A percentile compares a stretch with the other conserved stretches of the same genome.
phyloP scores from a whole-genome alignment of 768 basidiomycete genomes.

The Pleurotus pulmonarius region DNA sequence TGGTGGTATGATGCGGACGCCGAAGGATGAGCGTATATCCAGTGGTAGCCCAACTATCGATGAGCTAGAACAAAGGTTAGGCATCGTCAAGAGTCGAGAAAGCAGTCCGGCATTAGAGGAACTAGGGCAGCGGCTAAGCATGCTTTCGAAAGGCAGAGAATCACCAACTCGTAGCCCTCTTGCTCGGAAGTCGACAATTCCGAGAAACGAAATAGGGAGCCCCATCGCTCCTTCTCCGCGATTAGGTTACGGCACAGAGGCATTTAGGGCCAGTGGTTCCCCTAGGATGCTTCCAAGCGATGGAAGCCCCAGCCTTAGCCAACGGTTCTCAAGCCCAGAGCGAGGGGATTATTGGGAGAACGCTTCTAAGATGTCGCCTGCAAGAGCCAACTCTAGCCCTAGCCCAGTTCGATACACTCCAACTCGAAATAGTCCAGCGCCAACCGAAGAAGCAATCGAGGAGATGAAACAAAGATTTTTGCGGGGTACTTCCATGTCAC shows the following conservation, averaged over 20 bases:
- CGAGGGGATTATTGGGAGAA: constrained; percentile 10
- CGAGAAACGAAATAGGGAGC: not conserved
- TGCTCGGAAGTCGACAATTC: not conserved
- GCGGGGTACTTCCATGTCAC: constrained; percentile 23
- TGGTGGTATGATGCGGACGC: constrained; percentile 39
- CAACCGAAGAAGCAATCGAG: constrained; percentile 50
- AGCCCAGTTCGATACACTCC: constrained; percentile 21
- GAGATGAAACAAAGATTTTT: constrained; percentile 63
- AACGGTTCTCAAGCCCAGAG: constrained; percentile 22
- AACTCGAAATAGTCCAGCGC: constrained; percentile 25
- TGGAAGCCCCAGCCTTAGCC: constrained; percentile 14
- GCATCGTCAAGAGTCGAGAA: constrained; percentile 50
- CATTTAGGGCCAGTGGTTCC: not conserved
- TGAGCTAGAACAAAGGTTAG: constrained; percentile 59
- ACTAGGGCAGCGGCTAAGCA: constrained; percentile 39
- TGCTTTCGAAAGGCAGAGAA: constrained; percentile 16
- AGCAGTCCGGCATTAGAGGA: constrained; percentile 54
- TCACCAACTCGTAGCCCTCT: constrained; percentile 10
- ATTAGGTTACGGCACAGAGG: not conserved
- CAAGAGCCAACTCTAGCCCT: constrained; percentile 16
- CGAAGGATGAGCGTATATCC: constrained; percentile 30
- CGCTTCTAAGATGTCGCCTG: constrained; percentile 9
- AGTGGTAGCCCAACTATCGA: constrained; percentile 62
- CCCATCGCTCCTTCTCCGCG: not conserved
- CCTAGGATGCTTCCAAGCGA: constrained; percentile 9